Percentiles rank a stretch among this genome's conserved stretches.
phyloP scores from a whole-genome alignment of 1,139 yeast species.

The Geotrichum armillariae region DNA sequence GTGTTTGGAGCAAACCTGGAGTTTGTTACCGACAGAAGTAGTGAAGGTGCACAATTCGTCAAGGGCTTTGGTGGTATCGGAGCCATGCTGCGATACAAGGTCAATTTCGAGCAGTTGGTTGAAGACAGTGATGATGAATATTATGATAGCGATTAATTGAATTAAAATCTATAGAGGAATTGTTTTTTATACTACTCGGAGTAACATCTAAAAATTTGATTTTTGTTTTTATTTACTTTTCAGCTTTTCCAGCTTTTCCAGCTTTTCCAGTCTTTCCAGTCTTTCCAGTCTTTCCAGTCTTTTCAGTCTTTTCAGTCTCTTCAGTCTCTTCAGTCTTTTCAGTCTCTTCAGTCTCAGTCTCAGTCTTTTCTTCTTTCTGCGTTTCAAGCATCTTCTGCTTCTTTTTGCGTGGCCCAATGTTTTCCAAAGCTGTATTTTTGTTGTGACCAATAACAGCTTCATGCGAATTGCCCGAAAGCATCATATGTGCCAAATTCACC shows the following conservation, averaged over 20 bases:
- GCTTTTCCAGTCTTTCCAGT: too few relatives aligned
- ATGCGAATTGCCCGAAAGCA: slow-evolving; percentile 72
- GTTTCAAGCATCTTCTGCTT: too few relatives aligned
- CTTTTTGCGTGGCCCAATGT: slow-evolving; percentile 43
- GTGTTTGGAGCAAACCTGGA: slow-evolving; percentile 89
- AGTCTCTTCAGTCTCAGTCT: too few relatives aligned
- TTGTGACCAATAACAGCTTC: slow-evolving; percentile 69
- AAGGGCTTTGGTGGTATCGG: slow-evolving; percentile 99
- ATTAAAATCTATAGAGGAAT: slow-evolving; percentile 1
- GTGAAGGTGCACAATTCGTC: slow-evolving; percentile 98
- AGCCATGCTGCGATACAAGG: slow-evolving; percentile 92
- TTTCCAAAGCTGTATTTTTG: slow-evolving; percentile 68
- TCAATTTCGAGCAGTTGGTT: slow-evolving; percentile 90
- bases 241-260: too few relatives aligned
- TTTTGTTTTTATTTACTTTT: slow-evolving; percentile 13
- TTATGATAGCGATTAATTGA: slow-evolving; percentile 60
- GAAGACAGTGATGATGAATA: slow-evolving; percentile 92
- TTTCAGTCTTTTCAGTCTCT: too few relatives aligned
- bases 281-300: too few relatives aligned
- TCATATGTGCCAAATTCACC: slow-evolving; percentile 79
- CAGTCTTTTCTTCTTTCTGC: slow-evolving; percentile 22
- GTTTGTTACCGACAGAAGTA: slow-evolving; percentile 73
- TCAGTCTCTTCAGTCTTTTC: too few relatives aligned
- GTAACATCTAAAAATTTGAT: neutral
- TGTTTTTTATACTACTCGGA: neutral